Percentiles rank a stretch among this genome's conserved stretches.
These are phyloP conservation scores for Samsoniella hepiali DNA, from an alignment of 2,329 filamentous ascomycete species.

Conservation along the genomic window DNA sequence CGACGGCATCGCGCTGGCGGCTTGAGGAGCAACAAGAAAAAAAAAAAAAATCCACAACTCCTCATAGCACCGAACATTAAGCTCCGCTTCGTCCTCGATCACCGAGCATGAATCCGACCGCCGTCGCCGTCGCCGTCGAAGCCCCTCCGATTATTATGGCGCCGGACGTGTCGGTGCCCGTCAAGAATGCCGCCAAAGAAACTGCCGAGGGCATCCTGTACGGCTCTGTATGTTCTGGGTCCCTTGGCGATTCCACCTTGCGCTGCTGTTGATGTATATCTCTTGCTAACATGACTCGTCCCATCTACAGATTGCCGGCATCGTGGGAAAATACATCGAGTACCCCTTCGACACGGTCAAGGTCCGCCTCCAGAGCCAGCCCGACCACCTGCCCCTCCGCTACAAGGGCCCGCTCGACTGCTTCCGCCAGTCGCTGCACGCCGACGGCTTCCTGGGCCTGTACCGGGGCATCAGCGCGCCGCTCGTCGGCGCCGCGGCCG, in stretches of 20 bases:
- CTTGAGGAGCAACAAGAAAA: neutral
- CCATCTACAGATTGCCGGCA: slow-evolving; percentile 64
- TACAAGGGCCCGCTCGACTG: slow-evolving; percentile 90
- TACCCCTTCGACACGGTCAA: slow-evolving; percentile 99
- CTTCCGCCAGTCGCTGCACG: slow-evolving; percentile 78
- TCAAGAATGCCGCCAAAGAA: slow-evolving; percentile 51
- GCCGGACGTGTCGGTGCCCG: slow-evolving; percentile 29
- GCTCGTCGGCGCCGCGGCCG: slow-evolving; percentile 82
- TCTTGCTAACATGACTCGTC: slow-evolving; percentile 1
- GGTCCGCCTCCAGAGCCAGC: slow-evolving; percentile 94
- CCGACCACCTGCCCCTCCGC: slow-evolving; percentile 73
- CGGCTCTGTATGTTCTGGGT: slow-evolving; percentile 65
- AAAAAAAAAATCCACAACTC: slow-evolving; percentile 2
- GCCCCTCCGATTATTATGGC: slow-evolving; percentile 21
- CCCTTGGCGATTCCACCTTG: neutral
- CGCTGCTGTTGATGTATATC: neutral
- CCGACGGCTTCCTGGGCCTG: slow-evolving; percentile 75
- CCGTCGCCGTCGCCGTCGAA: slow-evolving; percentile 18
- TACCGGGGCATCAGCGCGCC: slow-evolving; percentile 94
- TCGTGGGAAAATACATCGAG: slow-evolving; percentile 93
- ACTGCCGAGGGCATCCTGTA: slow-evolving; percentile 83
- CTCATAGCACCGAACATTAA: neutral
- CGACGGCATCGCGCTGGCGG: slow-evolving; percentile 16
- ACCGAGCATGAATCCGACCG: slow-evolving; percentile 22
- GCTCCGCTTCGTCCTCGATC: slow-evolving; percentile 20